Evolutionary conservation across 257 asterid genomes (phyloP).

Genomic region (Marsdenia floribunda): DNA sequence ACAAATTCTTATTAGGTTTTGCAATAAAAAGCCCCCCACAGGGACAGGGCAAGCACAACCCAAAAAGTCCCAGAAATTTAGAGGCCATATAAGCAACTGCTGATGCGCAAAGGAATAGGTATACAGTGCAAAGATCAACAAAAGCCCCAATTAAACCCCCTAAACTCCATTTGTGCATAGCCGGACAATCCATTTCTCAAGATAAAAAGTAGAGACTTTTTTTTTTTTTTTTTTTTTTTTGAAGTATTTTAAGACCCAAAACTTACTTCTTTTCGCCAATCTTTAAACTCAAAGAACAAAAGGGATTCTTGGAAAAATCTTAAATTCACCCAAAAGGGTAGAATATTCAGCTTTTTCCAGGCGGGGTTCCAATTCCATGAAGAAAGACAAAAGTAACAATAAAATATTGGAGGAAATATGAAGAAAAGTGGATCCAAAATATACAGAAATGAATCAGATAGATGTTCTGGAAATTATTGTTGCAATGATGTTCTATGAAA

Average conservation of each 20-base stretch:
- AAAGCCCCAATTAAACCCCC: conserved; percentile 68
- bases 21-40: conserved; percentile 50
- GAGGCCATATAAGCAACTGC: conserved; percentile 53
- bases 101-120: conserved; percentile 67
- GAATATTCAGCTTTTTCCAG: background rate
- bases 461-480: background rate
- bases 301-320: conserved; percentile 1
- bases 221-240: background rate
- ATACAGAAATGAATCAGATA: background rate
- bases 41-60: conserved; percentile 72
- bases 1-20: conserved; percentile 29
- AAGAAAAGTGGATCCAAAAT: background rate
- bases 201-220: conserved; percentile 27
- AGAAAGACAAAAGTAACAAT: background rate
- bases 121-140: conserved; percentile 78
- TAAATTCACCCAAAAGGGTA: background rate
- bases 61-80: conserved; percentile 59
- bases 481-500: background rate
- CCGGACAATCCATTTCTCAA: conserved; percentile 51
- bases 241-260: background rate
- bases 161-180: conserved; percentile 58
- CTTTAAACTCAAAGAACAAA: background rate
- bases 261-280: background rate
- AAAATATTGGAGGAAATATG: background rate
- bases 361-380: background rate